Conservation (phyloP, 2,329 filamentous ascomycete species). For the Aspergillus calidoustus region DNA sequence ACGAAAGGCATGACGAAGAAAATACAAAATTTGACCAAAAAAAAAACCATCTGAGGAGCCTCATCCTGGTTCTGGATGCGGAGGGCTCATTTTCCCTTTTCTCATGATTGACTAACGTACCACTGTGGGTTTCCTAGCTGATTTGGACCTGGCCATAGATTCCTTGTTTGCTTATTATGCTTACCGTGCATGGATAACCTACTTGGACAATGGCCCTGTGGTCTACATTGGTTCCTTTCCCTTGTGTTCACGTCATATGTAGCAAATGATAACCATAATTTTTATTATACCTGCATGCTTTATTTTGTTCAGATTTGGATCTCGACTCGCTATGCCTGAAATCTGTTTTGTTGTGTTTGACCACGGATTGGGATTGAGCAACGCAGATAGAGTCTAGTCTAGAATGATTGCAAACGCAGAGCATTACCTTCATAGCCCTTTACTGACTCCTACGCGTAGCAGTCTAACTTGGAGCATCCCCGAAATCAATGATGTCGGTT, state of each 20-base stretch:
- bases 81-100: not conserved
- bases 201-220: not conserved
- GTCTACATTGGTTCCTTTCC: not conserved
- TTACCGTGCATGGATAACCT: not conserved
- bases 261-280: not conserved
- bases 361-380: not conserved
- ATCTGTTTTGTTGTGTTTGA: not conserved
- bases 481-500: too few species aligned
- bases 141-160: not conserved
- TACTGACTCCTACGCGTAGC: too few species aligned
- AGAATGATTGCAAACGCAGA: not conserved
- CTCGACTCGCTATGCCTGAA: not conserved
- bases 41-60: not conserved
- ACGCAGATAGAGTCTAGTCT: not conserved
- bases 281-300: not conserved
- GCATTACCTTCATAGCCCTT: not conserved
- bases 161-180: not conserved
- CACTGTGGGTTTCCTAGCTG: not conserved
- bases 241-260: not conserved
- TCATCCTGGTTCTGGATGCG: not conserved
- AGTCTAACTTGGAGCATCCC: too few species aligned
- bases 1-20: not conserved
- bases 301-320: not conserved
- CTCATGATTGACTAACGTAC: not conserved
- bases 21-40: not conserved